These are phyloP conservation scores for Babesia divergens DNA, from an alignment of 169 alveolate genomes.

Conservation along the genomic window DNA sequence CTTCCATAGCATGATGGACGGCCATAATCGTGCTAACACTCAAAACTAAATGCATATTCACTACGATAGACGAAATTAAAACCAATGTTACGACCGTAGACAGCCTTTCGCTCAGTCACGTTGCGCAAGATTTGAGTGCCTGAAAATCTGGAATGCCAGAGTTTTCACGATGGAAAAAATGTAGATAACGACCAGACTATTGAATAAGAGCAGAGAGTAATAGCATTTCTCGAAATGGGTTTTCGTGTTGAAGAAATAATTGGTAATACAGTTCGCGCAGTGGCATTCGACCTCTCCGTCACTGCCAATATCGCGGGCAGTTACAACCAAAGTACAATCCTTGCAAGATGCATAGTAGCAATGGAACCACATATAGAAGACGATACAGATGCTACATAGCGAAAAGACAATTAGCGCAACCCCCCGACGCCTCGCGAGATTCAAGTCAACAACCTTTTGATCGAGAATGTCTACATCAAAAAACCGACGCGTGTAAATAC, in stretches of 20 bases:
- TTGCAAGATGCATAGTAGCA: constrained; percentile 58
- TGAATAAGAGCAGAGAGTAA: constrained; percentile 43
- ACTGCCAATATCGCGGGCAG: not conserved
- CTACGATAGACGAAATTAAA: too few species aligned
- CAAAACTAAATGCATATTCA: too few species aligned
- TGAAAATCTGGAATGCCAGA: constrained; percentile 38
- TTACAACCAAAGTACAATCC: constrained; percentile 22
- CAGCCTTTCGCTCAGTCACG: not conserved
- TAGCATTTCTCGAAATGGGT: constrained; percentile 66
- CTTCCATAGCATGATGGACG: too few species aligned
- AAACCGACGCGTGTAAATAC: constrained; percentile 5
- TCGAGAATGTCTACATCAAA: constrained; percentile 20
- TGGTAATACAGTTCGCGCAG: constrained; percentile 34
- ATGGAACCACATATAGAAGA: constrained; percentile 51
- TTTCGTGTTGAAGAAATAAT: constrained; percentile 21
- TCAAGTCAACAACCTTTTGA: not conserved
- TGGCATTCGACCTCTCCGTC: constrained; percentile 33
- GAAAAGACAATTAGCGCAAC: not conserved
- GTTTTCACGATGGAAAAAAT: not conserved
- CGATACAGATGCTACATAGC: not conserved
- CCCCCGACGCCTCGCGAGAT: constrained; percentile 1
- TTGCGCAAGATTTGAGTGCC: constrained; percentile 30
- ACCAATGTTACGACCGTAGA: too few species aligned
- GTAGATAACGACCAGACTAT: constrained; percentile 14
- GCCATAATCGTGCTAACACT: too few species aligned